Evolutionary conservation across 2,329 filamentous ascomycete species (phyloP).

Genomic region (Didymella arachidicola): DNA sequence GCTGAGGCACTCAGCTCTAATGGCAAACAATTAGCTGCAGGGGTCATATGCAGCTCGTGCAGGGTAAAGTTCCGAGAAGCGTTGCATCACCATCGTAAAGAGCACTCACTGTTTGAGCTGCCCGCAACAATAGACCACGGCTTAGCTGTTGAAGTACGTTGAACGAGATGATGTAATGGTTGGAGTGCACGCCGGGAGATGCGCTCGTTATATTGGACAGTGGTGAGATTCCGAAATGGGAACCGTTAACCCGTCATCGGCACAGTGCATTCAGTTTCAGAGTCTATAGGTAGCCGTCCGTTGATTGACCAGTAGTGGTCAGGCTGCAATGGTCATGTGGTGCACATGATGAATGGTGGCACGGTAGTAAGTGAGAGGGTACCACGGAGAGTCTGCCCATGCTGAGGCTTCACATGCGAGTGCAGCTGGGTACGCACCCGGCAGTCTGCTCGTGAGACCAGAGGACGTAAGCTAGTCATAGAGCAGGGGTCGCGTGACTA

Average conservation of each 20-base stretch:
- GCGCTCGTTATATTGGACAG: background rate
- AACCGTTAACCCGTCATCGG: background rate
- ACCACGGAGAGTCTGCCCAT: background rate
- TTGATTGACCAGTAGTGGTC: background rate
- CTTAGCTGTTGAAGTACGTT: background rate
- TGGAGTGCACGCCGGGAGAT: background rate
- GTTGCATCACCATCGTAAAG: background rate
- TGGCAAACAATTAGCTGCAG: conserved; percentile 15
- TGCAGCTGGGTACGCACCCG: background rate
- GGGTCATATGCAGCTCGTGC: conserved; percentile 10
- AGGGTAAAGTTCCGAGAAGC: background rate
- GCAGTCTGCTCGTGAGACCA: background rate
- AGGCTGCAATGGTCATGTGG: background rate
- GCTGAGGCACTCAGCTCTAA: background rate
- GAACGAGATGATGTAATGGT: background rate
- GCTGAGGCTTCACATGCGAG: background rate
- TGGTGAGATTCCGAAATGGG: too few species aligned
- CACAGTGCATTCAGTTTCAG: background rate
- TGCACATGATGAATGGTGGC: background rate
- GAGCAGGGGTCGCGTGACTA: background rate
- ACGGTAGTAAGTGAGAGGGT: background rate
- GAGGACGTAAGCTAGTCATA: conserved; percentile 1
- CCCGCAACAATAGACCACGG: background rate
- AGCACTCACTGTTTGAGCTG: background rate
- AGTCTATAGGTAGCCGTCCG: background rate